Evolutionary conservation across 1,139 yeast genomes (phyloP), one percentile per base, ranked within the genome.

Genomic region (Yamadazyma sp.): DNA sequence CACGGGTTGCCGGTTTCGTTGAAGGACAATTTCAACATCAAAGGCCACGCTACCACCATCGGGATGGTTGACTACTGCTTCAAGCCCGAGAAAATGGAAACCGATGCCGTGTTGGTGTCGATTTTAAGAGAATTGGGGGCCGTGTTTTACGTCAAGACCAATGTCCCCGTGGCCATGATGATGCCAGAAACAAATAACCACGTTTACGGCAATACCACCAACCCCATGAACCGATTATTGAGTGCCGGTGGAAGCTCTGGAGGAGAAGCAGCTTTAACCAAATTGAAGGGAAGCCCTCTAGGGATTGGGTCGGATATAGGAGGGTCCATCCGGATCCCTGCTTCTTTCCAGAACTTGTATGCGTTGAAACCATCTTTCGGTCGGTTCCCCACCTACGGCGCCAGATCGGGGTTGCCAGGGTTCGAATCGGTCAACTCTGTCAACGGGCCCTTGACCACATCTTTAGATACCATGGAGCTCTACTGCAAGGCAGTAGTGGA

Each of bases 1-100:
- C 77, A 61, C 40, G 94, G 94, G 14, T 64, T 85, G 30, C 94
- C 94, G n/a, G 62, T 85, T 28, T 83, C 92, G 1, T 64, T 86
- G 44, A 85, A 85, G 54, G 94, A 85, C 46, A 71, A 77, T 30
- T 63, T 70, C 44, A 65, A 66, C 43, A 58, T 77, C 34, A 61
- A 61, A 37, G 83, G 83, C 31, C 74, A 70, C 42, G 81, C 77
- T 36, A 66, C 80, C 3, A 64, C 75, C 8, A 56, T 75, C 31
- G 83, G 83, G 5, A 71, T 72, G 52, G 71, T 76, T 25, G 53
- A 53, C 34, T 53, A 48, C 41, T 51, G 56, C 44, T 58, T 51
- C 42, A 56, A 54, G 11, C 79, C 73, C 61, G 45, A 39, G 22
- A 36, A 39, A 24, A 45, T 55, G 38, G 58, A 54, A 0, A 42